Conservation (phyloP, 2,329 filamentous ascomycete genomes). For the Calcarisporium arbuscula region DNA sequence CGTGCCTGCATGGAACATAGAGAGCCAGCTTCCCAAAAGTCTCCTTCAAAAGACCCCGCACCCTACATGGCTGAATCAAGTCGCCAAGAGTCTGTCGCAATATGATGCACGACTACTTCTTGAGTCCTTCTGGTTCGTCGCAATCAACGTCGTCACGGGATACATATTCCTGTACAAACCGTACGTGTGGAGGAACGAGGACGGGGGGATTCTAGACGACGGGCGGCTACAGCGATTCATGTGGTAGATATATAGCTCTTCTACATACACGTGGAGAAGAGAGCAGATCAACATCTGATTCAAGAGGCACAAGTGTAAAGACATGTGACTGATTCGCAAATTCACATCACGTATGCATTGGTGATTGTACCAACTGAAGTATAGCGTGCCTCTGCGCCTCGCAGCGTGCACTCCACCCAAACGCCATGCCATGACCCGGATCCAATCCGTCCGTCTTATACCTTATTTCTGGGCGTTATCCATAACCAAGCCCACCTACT, state of each 20-base stretch:
- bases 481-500: too few relatives aligned
- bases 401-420: neutral
- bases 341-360: too few relatives aligned
- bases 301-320: neutral
- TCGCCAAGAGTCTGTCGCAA: neutral
- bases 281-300: too few relatives aligned
- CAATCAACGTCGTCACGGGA: slow-evolving; percentile 59
- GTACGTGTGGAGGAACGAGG: slow-evolving; percentile 57
- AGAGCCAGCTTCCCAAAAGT: too few relatives aligned
- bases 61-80: neutral
- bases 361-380: too few relatives aligned
- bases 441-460: neutral
- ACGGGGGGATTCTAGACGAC: slow-evolving; percentile 45
- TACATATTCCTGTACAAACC: slow-evolving; percentile 64
- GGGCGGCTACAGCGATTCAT: slow-evolving; percentile 70
- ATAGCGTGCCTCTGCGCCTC: too few relatives aligned
- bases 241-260: slow-evolving; percentile 57
- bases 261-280: too few relatives aligned
- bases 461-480: too few relatives aligned
- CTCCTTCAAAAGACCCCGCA: too few relatives aligned
- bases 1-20: slow-evolving; percentile 54
- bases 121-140: slow-evolving; percentile 65
- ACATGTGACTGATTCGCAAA: neutral
- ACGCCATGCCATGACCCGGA: neutral
- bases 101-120: slow-evolving; percentile 43